Base-by-base conservation (phyloP, 208 protist genomes). In the Trypanosoma mega region DNA sequence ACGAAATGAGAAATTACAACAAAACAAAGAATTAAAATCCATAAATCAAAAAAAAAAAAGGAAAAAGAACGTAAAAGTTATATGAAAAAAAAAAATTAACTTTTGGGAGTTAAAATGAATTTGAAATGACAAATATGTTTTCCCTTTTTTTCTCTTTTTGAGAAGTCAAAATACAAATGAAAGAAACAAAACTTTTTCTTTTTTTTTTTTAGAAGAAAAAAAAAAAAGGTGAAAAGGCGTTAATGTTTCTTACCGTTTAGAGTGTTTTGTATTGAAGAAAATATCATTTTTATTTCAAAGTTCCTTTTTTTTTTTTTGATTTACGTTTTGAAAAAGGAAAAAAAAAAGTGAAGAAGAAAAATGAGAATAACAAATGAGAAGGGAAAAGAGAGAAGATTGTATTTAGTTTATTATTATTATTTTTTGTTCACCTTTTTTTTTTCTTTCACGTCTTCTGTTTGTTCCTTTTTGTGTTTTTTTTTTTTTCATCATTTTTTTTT, bases 311-410 rank as follows among this genome's bases (percentile, higher is more conserved):
- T n/a, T n/a, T n/a, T n/a, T 39, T 16, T 6, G 8, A 63, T 21
- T 45, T 3, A 16, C 8, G 7, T 2, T 37, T 14, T 23, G 16
- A 64, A 64, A 64, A n/a, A 59, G 14, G 5, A 18, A 33, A 66
- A 66, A 60, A 63, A 60, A 55, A 66, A 66, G 57, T 26, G 57
- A 66, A 63, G 44, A 36, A 63, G 43, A 66, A 24, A 46, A 57
- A 64, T 59, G 16, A 4, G 6, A 47, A 24, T 18, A 61, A 60
- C 20, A 50, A 50, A 50, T 50, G 24, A 50, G 12, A 50, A 33
- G 21, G 16, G 7, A 16, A 64, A 20, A 43, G 8, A 52, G 18
- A 26, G 0, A 11, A 33, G 30, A 55, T 7, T 45, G 36, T 44
- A 2, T 11, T 8, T 59, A 36, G 34, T 51, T 39, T 18, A 11